Evolutionary conservation across 2,329 filamentous ascomycete genomes (phyloP), one percentile per base, ranked within the genome.

Genomic region (Diplodia scrobiculata): DNA sequence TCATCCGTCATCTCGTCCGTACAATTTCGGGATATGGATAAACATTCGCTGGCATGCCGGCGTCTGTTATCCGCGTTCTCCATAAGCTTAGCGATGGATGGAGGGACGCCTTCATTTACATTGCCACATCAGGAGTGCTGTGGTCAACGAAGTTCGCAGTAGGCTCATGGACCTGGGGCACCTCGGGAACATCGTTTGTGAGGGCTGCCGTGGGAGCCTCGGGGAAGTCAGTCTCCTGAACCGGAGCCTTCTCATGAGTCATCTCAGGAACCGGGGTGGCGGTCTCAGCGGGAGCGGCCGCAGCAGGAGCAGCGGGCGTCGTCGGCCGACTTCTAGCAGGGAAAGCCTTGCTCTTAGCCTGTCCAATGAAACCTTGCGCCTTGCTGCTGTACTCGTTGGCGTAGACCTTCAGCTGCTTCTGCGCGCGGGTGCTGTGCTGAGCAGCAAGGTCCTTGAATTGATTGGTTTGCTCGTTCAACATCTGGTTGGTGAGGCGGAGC

Each of bases 371-470:
- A 67, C 85, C 85, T 72, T 86, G 83, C 48, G 86, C 87, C 78
- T 87, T 86, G 72, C 79, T 77, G 68, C 82, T 84, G 77, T 87
- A 87, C 69, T 87, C 84, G 69, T 82, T 83, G 62, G 87, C 83
- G 68, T 87, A 86, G 70, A 80, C 82, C 75, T 84, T 84, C 72
- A 87, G 80, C 60, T 83, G 79, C 71, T 84, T 84, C 67, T 84
- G 81, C 19, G 85, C 86, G 69, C 83, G 84, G 70, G 79, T 80
- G 67, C 85, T 86, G 70, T 85, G 86, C 73, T 88, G 82, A 67
- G 83, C 83, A 63, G 86, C 86, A 68, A 88, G 76, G 58, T 86
- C 83, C 74, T 83, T 84, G 70, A 88, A 77, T 73, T 89, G 86
- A 66, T 78, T 80, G 36, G 86, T 83, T 75, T 89, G 87, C 71